Conservation (phyloP, 176 grass and related monocot species). For the Hordeum vulgare region MorexV3_pseudomolecules_assembly NC_058520.1:143693246-143693745, state of each 20-base stretch:
- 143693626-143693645: conserved; percentile 30
- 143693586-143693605: conserved; percentile 1
- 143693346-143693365: background rate
- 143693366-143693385: background rate
- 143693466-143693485: background rate
- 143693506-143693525: background rate
- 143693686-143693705: background rate
- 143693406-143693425: background rate
- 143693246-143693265: background rate
- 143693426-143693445: background rate
- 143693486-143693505: background rate
- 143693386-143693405: background rate
- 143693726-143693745: background rate
- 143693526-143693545: background rate
- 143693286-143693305: background rate
- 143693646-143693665: conserved; percentile 15
- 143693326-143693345: background rate
- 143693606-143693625: conserved; percentile 20
- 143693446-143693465: background rate
- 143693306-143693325: background rate
- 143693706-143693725: conserved; percentile 43
- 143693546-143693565: background rate
- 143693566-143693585: background rate
- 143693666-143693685: background rate
- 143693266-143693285: background rate